These are phyloP conservation scores for Colletotrichum sp. DNA, from an alignment of 2,329 filamentous ascomycete species.

Conservation along the genomic window DNA sequence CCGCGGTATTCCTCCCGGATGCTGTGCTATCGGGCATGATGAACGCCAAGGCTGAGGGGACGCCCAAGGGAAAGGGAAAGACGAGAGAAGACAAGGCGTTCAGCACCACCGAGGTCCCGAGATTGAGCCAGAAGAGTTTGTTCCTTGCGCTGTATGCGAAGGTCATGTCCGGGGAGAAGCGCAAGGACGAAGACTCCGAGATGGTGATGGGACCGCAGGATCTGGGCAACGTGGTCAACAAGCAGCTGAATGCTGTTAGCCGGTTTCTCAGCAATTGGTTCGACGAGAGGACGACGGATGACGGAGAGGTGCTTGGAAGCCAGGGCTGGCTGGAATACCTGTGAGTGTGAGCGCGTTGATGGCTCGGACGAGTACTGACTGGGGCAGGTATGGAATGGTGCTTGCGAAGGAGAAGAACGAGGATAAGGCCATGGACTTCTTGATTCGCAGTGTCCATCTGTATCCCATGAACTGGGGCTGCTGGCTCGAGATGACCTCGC, in stretches of 20 bases:
- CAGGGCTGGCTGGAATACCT: constrained; percentile 96
- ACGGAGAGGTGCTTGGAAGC: constrained; percentile 65
- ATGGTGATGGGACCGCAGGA: constrained; percentile 97
- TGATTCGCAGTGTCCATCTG: constrained; percentile 86
- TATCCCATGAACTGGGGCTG: constrained; percentile 98
- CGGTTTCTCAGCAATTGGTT: constrained; percentile 85
- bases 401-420: constrained; percentile 92
- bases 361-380: constrained; percentile 11
- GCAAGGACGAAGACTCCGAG: constrained; percentile 94
- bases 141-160: constrained; percentile 94
- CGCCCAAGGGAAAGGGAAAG: constrained; percentile 68
- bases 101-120: constrained; percentile 45
- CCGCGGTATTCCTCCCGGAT: constrained; percentile 85
- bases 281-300: constrained; percentile 62
- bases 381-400: constrained; percentile 78
- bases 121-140: constrained; percentile 86
- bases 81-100: constrained; percentile 28
- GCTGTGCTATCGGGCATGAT: constrained; percentile 74
- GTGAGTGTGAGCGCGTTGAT: constrained; percentile 37
- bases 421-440: constrained; percentile 80
- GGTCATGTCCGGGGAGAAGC: constrained; percentile 92
- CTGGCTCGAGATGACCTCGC: constrained; percentile 88
- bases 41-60: constrained; percentile 48
- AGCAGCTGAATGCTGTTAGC: constrained; percentile 79
- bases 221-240: constrained; percentile 82